Evolutionary conservation across 805 yeast species (phyloP).

Genomic region (Priceomyces castillae): DNA sequence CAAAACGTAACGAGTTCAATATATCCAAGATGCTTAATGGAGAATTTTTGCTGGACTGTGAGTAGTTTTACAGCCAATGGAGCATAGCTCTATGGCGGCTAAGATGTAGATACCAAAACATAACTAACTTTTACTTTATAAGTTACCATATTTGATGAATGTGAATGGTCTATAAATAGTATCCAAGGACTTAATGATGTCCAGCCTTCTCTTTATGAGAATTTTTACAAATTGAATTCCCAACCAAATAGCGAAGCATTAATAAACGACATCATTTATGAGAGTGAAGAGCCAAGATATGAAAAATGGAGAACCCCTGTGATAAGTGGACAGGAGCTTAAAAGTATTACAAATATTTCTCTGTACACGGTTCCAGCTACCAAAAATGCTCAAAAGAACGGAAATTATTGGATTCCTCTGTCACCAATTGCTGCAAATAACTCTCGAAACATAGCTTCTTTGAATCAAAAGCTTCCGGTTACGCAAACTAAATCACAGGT

Average conservation of each 20-base stretch:
- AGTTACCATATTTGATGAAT: not conserved
- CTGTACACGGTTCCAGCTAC: not conserved
- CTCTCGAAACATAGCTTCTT: not conserved
- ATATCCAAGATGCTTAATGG: not conserved
- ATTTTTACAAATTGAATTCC: not conserved
- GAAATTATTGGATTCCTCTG: not conserved
- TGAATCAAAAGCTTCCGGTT: not conserved
- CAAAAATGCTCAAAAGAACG: not conserved
- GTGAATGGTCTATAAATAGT: not conserved
- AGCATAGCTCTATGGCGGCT: not conserved
- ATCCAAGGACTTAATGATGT: not conserved
- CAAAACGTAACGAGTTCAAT: not conserved
- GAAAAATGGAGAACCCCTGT: not conserved
- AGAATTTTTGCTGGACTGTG: not conserved
- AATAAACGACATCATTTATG: slow-evolving; percentile 1
- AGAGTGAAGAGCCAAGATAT: not conserved
- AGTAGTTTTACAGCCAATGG: not conserved
- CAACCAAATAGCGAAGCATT: not conserved
- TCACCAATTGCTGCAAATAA: not conserved
- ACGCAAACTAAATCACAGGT: not conserved
- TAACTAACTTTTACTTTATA: not conserved
- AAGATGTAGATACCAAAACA: not conserved
- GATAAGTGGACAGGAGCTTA: not conserved
- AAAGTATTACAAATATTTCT: not conserved
- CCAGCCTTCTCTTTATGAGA: not conserved